Evolutionary conservation across 228 moss, liverwort and hornwort genomes (phyloP), one percentile per base, ranked within the genome.

Genomic region (Sphagnum fallax): DNA sequence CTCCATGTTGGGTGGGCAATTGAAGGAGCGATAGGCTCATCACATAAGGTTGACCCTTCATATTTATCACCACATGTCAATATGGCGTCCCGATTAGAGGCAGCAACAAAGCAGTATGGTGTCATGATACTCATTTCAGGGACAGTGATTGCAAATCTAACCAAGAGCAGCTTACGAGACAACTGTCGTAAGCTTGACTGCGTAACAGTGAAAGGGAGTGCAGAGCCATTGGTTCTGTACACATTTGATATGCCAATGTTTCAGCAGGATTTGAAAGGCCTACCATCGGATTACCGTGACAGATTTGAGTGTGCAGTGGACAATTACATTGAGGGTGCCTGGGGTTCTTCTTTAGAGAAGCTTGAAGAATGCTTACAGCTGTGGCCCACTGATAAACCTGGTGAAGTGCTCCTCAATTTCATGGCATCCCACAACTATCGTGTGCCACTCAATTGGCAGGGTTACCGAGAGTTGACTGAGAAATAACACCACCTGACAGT

Each of bases 61-160:
- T 97, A 97, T 72, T 67, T 97, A 6, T 97, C 97, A 49, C 97
- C 97, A n/a, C 97, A 97, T 75, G 93, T 97, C 49, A 97, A 97
- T 59, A 88, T 93, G 70, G 93, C 97, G 13, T 97, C 97, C 0
- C 76, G 97, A 67, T 78, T 97, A 48, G 93, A 97, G 77, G 97
- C 93, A 2, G 91, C 97, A 48, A 97, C 97, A 6, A 97, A 97
- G 74, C 97, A 97, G 70, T 97, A 97, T 6, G 97, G 97, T 6
- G 97, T 97, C 4, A 90, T 90, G 90, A 77, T 97, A 71, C 61
- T 97, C 11, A 90, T 97, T n/a, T 97, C 97, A 0, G 93, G 93
- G 66, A 97, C 97, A 0, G 93, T 97, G 4, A 80, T 97, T 67
- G 91, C 89, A 4, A 88, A 97, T 69, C 73, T 97, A 64, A 97